Percentiles rank a stretch among this genome's conserved stretches.
Evolutionary conservation across 2,329 filamentous ascomycete genomes (phyloP).

Genomic region (Hypoxylon sp.): DNA sequence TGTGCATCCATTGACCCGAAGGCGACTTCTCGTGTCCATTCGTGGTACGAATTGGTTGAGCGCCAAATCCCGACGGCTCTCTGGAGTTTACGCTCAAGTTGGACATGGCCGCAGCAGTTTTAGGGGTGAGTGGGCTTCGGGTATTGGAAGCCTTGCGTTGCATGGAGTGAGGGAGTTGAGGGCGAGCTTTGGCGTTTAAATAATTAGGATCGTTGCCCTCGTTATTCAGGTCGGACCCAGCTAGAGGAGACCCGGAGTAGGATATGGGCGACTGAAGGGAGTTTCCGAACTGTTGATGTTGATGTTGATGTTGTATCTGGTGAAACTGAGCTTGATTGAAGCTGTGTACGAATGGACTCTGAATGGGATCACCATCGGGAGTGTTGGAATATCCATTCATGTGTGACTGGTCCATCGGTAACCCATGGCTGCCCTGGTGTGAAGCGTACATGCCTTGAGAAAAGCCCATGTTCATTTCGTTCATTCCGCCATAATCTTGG

Average conservation of each 20-base stretch:
- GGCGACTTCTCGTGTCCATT: conserved; percentile 82
- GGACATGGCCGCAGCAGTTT: conserved; percentile 80
- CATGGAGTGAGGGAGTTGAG: conserved; percentile 73
- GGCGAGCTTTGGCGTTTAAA: conserved; percentile 70
- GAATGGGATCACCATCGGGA: conserved; percentile 90
- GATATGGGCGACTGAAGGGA: conserved; percentile 69
- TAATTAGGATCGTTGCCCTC: conserved; percentile 69
- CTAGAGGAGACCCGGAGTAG: conserved; percentile 66
- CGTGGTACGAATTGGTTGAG: conserved; percentile 82
- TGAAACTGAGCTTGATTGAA: conserved; percentile 86
- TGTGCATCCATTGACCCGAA: conserved; percentile 92
- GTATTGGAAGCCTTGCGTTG: conserved; percentile 81
- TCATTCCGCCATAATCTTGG: conserved; percentile 71
- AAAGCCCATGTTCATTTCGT: conserved; percentile 71
- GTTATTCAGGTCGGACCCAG: conserved; percentile 65
- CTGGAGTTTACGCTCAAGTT: conserved; percentile 77
- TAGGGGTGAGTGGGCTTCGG: conserved; percentile 87
- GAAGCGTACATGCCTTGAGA: conserved; percentile 67
- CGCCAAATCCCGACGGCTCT: conserved; percentile 79
- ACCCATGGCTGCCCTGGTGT: conserved; percentile 69
- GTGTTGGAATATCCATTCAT: conserved; percentile 91
- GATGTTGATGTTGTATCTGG: conserved; percentile 72
- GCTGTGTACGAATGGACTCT: conserved; percentile 86
- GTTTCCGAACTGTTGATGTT: conserved; percentile 68
- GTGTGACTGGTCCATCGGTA: conserved; percentile 77